Percentiles rank a stretch among this genome's conserved stretches.
phyloP scores from a whole-genome alignment of 495 filamentous ascomycete species.

The Penicillium goetzii region DNA sequence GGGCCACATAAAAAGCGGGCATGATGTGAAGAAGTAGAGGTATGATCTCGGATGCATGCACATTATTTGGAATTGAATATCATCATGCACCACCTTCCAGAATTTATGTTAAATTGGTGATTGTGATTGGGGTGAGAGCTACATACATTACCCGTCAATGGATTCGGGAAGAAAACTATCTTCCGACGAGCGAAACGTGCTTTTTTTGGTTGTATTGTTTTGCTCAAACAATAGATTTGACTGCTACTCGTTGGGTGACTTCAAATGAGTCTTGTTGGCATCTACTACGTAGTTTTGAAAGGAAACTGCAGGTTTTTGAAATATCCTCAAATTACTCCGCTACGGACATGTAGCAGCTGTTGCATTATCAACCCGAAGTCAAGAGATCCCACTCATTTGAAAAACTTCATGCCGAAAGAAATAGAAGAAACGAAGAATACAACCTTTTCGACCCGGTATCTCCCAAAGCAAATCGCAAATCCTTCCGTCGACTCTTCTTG shows the following conservation, averaged over 20 bases:
- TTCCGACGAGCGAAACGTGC: too few relatives aligned
- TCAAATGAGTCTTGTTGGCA: too few relatives aligned
- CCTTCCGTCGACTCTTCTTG: not conserved
- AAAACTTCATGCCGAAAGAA: not conserved
- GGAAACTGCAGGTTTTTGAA: not conserved
- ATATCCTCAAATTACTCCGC: not conserved
- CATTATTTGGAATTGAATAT: not conserved
- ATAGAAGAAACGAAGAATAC: not conserved
- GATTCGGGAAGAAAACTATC: too few relatives aligned
- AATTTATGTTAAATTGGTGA: too few relatives aligned
- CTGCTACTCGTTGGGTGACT: too few relatives aligned
- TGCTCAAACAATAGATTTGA: too few relatives aligned
- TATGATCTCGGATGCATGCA: not conserved
- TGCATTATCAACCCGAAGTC: conserved; percentile 5
- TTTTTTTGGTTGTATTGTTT: too few relatives aligned
- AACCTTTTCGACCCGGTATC: conserved; percentile 1
- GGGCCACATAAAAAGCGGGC: not conserved
- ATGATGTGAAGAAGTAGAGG: not conserved
- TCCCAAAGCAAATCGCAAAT: not conserved
- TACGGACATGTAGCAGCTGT: not conserved
- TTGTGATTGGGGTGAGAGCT: too few relatives aligned
- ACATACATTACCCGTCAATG: too few relatives aligned
- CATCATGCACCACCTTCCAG: not conserved
- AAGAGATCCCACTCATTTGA: not conserved
- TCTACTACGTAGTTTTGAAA: not conserved